Evolutionary conservation across 2,329 filamentous ascomycete genomes (phyloP).

Genomic region (Pyrenophora teres): DNA sequence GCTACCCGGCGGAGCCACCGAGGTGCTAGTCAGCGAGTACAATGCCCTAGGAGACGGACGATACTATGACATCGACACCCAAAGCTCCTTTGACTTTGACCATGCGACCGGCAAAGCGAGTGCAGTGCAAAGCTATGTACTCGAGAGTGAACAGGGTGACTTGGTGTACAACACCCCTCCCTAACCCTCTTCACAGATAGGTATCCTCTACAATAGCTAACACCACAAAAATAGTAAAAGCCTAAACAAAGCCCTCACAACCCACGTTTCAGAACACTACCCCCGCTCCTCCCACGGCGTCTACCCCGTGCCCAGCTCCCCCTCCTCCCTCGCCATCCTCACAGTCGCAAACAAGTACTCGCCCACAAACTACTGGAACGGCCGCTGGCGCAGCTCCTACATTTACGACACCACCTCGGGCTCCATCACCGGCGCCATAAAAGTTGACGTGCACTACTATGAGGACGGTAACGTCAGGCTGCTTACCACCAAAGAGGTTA

Average conservation of each 20-base stretch:
- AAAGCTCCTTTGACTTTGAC: constrained; percentile 86
- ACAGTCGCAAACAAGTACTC: constrained; percentile 97
- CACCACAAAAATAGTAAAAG: constrained; percentile 66
- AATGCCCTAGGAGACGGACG: constrained; percentile 79
- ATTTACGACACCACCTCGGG: constrained; percentile 70
- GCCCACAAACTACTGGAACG: constrained; percentile 98
- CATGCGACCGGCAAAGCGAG: constrained; percentile 86
- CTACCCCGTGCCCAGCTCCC: constrained; percentile 73
- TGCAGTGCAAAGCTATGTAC: constrained; percentile 73
- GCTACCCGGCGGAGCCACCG: constrained; percentile 81
- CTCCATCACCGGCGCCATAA: constrained; percentile 76
- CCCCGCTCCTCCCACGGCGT: constrained; percentile 79
- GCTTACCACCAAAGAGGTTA: constrained; percentile 80
- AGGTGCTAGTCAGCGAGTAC: constrained; percentile 81
- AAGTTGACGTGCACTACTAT: constrained; percentile 98
- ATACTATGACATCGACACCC: constrained; percentile 89
- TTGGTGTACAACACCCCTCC: constrained; percentile 68
- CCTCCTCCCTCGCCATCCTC: constrained; percentile 76
- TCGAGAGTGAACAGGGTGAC: constrained; percentile 77
- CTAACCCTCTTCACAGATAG: too few relatives aligned
- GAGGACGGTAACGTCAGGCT: constrained; percentile 97
- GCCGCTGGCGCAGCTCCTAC: constrained; percentile 92
- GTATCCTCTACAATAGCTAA: constrained; percentile 1
- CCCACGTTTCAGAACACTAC: constrained; percentile 88
- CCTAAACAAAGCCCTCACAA: constrained; percentile 73